phyloP scores from a whole-genome alignment of 1,284 basidiomycete genomes.

The Cutaneotrichosporon cyanovorans region DNA sequence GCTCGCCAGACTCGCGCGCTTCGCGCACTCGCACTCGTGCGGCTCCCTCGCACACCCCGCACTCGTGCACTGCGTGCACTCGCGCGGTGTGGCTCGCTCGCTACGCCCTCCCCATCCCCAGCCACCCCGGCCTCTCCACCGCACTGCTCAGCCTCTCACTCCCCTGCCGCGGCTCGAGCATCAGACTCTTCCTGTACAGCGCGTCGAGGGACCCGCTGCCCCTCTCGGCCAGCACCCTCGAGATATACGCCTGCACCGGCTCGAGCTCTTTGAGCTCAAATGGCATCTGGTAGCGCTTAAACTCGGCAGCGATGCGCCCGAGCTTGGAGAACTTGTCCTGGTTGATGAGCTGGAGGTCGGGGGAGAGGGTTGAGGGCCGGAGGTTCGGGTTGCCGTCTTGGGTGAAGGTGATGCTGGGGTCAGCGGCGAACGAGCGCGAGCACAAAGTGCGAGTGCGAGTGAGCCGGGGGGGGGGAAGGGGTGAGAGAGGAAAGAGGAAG shows the following conservation, averaged over 20 bases:
- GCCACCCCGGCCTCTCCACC: conserved; percentile 39
- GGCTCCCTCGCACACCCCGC: too few species aligned
- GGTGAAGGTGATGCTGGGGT: conserved; percentile 70
- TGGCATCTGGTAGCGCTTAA: conserved; percentile 77
- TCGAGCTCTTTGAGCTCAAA: conserved; percentile 44
- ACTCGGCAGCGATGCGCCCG: conserved; percentile 79
- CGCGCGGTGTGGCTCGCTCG: too few species aligned
- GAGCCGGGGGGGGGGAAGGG: conserved; percentile 81
- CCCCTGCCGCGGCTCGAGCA: conserved; percentile 43
- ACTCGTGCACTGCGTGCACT: neutral
- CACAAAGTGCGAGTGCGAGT: conserved; percentile 82
- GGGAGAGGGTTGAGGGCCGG: conserved; percentile 67
- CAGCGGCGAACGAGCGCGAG: conserved; percentile 60
- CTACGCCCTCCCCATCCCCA: conserved; percentile 8
- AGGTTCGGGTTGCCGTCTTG: conserved; percentile 86
- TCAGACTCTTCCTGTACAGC: conserved; percentile 43
- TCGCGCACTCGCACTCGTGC: too few species aligned
- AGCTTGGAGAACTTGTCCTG: conserved; percentile 92
- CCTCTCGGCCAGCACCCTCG: conserved; percentile 39
- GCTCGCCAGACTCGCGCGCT: too few species aligned
- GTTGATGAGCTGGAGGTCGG: conserved; percentile 78
- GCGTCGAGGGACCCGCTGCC: conserved; percentile 42
- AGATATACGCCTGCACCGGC: conserved; percentile 39
- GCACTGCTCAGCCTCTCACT: conserved; percentile 31
- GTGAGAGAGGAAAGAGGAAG: neutral